Conservation (phyloP, 352 stramenopile species). For the Phytophthora aleatoria region DNA sequence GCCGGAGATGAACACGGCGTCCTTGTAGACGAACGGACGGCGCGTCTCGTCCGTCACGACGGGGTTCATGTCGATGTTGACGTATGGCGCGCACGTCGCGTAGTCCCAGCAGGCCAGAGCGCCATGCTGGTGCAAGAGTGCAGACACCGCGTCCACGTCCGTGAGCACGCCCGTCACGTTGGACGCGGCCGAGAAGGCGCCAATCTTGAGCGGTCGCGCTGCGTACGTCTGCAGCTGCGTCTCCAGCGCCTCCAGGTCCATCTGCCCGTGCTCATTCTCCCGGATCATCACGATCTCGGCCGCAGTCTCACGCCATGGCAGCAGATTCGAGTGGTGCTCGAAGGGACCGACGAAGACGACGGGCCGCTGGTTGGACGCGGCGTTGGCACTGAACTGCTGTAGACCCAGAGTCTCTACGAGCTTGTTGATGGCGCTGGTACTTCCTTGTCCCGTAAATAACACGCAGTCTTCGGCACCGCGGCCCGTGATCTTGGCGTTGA, state of each 20-base stretch:
- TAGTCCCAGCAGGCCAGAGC: conserved; percentile 97
- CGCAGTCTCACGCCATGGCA: conserved; percentile 95
- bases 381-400: conserved; percentile 27
- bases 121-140: conserved; percentile 91
- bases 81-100: conserved; percentile 94
- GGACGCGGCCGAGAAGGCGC: conserved; percentile 93
- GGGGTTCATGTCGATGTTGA: conserved; percentile 97
- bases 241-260: conserved; percentile 67
- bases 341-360: conserved; percentile 94
- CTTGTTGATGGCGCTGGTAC: conserved; percentile 85
- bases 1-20: conserved; percentile 95
- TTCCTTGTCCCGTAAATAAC: conserved; percentile 92
- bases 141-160: conserved; percentile 92
- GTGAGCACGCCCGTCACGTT: conserved; percentile 96
- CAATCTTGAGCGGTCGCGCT: conserved; percentile 72
- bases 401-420: conserved; percentile 75
- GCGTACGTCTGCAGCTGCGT: conserved; percentile 55
- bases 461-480: conserved; percentile 93
- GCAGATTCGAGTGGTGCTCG: conserved; percentile 98
- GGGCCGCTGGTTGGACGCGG: conserved; percentile 29
- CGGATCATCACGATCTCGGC: conserved; percentile 81
- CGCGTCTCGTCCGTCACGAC: conserved; percentile 41
- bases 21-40: conserved; percentile 75
- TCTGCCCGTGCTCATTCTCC: conserved; percentile 47
- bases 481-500: conserved; percentile 90